phyloP scores from a whole-genome alignment of 2,329 filamentous ascomycete species.

The Chaetothyriales sp. region DNA sequence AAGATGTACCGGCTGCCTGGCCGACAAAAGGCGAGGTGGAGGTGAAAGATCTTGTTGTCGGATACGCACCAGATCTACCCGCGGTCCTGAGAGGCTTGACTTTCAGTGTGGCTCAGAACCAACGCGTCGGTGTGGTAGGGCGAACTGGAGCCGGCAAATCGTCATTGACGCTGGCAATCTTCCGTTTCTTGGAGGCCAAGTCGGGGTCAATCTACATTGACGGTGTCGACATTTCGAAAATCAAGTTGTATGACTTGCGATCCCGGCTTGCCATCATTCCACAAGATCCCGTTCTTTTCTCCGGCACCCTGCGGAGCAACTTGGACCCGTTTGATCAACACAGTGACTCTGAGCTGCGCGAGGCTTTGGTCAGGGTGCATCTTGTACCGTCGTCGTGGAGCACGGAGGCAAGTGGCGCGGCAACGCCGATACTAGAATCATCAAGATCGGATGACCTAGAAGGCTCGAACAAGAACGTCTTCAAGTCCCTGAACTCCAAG shows the following conservation, averaged over 20 bases:
- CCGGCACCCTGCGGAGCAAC: constrained; percentile 62
- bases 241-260: constrained; percentile 56
- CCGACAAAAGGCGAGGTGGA: constrained; percentile 60
- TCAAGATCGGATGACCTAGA: constrained; percentile 17
- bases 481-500: constrained; percentile 47
- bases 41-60: constrained; percentile 57
- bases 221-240: constrained; percentile 58
- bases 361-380: constrained; percentile 57
- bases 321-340: constrained; percentile 64
- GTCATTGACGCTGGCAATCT: constrained; percentile 59
- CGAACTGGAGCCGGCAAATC: constrained; percentile 69
- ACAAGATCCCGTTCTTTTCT: constrained; percentile 70
- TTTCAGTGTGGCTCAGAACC: constrained; percentile 52
- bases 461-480: constrained; percentile 49
- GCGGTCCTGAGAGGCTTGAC: constrained; percentile 56
- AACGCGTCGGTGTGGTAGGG: constrained; percentile 63
- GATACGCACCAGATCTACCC: constrained; percentile 57
- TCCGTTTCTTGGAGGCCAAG: constrained; percentile 60
- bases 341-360: constrained; percentile 53
- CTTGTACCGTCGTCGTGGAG: constrained; percentile 35
- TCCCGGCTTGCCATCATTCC: constrained; percentile 70
- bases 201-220: constrained; percentile 57
- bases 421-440: constrained; percentile 8
- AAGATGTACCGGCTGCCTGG: constrained; percentile 56
- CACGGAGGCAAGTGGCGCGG: constrained; percentile 9